phyloP scores from a whole-genome alignment of 2,329 filamentous ascomycete species.

The Neonectria punicea region DNA sequence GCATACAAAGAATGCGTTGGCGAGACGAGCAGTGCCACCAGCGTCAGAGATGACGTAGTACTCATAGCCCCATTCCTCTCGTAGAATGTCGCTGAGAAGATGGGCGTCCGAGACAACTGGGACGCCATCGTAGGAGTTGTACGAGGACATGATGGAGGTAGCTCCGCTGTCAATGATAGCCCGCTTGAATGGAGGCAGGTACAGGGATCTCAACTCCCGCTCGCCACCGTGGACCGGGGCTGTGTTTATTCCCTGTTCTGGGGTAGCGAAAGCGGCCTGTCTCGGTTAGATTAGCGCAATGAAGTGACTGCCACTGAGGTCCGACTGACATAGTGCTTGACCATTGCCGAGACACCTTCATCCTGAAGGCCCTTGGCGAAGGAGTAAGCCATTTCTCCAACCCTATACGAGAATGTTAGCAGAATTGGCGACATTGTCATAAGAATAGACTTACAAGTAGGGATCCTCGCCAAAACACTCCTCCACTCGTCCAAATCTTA shows the following conservation, averaged over 20 bases:
- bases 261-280: constrained; percentile 69
- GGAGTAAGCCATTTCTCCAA: constrained; percentile 74
- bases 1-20: constrained; percentile 72
- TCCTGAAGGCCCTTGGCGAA: constrained; percentile 69
- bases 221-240: constrained; percentile 66
- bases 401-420: constrained; percentile 40
- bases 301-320: not conserved
- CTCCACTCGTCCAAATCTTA: constrained; percentile 78
- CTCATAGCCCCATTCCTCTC: constrained; percentile 78
- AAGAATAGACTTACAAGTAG: constrained; percentile 58
- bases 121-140: constrained; percentile 79
- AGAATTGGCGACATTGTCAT: not conserved
- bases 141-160: constrained; percentile 77
- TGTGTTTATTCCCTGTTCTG: constrained; percentile 79
- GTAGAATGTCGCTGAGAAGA: constrained; percentile 73
- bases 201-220: constrained; percentile 64
- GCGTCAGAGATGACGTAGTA: constrained; percentile 74
- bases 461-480: constrained; percentile 78
- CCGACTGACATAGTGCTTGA: constrained; percentile 74
- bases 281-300: constrained; percentile 15
- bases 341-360: constrained; percentile 73
- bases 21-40: constrained; percentile 76
- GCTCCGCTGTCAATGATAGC: constrained; percentile 77
- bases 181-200: constrained; percentile 71
- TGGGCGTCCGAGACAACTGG: constrained; percentile 74